Base-by-base conservation (phyloP, 2,329 filamentous ascomycete species). In the Aureobasidium sp. region DNA sequence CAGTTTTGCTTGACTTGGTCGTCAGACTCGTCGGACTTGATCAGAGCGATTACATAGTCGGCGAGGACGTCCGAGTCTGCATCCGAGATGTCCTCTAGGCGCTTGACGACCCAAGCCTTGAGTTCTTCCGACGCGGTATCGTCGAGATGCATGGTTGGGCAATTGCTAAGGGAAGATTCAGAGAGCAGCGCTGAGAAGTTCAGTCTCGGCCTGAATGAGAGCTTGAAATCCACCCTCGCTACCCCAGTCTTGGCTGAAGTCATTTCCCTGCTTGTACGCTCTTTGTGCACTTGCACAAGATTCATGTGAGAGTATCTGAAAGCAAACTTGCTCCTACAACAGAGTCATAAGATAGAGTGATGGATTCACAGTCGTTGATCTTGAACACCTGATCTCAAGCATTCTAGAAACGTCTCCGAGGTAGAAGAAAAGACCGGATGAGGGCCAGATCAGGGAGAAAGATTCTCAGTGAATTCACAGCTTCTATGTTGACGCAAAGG, bases 1-100 rank as follows among this genome's bases (percentile, higher is more conserved):
- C 88, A 91, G 57, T 88, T 82, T 68, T 81, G 78, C 69, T 85
- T 83, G 60, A 91, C 85, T 23, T 83, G 79, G n/a, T 81, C 79
- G 44, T 82, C 77, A 56, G 84, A 80, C 64, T 87, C 87, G 66
- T 91, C 87, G 64, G 88, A 86, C 61, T 84, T 83, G 50, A 93
- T 77, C 23, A 94, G 82, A 7, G 88, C 89, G 64, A 92, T 80
- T n/a, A 93, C 87, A 71, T 92, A 94, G 68, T 94, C 90, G 51
- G 89, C 89, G 3, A 94, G 84, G 5, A 93, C 88, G 69, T 91
- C 89, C 36, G 87, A 84, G 71, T 94, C 90, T 56, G 88, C 89
- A 69, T 92, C 89, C 32, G 88, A 90, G 59, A 88, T 89, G 70
- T 88, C 85, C 71, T 90, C 88, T 59, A 92, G 83, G 65, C 88